Evolutionary conservation across 176 grass and related monocot species (phyloP), one percentile per base, ranked within the genome.

Genomic region (Carex kokanica): DNA sequence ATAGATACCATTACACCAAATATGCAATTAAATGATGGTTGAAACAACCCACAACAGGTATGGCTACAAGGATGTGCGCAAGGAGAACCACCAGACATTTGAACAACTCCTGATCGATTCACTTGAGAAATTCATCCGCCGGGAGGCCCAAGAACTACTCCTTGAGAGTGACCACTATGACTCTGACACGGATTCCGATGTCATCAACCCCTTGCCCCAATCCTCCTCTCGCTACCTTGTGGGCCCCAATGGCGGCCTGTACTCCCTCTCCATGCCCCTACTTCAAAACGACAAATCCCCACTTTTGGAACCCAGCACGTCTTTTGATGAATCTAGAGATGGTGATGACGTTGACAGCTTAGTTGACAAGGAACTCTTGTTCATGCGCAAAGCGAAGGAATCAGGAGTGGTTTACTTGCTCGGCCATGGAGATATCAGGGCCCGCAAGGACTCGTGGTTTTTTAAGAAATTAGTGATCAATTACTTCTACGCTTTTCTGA

Each of bases 391-490:
- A 84, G 96, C 96, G 5, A 95, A 95, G 74, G 96, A 95, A 68
- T 93, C 84, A 0, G 89, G 93, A 2, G 88, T 99, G 8, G 92
- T 99, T 64, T 99, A 99, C 85, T 93, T 93, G 21, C 84, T 99
- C 4, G 96, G 96, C 24, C 91, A 95, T 3, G 96, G 93, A 5
- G 89, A 99, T 59, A 99, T 99, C 43, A 84, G 93, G 66, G 96
- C 93, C 14, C 85, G 96, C 15, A 99, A 99, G 86, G 96, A 99
- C 8, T 99, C 93, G 0, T 99, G 92, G 88, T 95, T 99, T 62
- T 24, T 90, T 60, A 99, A 99, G 86, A 99, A 99, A 78, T 74
- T 99, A 47, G 96, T 99, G 79, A 95, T 95, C 60, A 99, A 99
- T 85, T 99, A 99, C 79, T 95, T 99, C 56, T 95, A 95, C 12